phyloP scores from a whole-genome alignment of 441 rosid genomes.

The Bocquillonia castaneifolia region DNA sequence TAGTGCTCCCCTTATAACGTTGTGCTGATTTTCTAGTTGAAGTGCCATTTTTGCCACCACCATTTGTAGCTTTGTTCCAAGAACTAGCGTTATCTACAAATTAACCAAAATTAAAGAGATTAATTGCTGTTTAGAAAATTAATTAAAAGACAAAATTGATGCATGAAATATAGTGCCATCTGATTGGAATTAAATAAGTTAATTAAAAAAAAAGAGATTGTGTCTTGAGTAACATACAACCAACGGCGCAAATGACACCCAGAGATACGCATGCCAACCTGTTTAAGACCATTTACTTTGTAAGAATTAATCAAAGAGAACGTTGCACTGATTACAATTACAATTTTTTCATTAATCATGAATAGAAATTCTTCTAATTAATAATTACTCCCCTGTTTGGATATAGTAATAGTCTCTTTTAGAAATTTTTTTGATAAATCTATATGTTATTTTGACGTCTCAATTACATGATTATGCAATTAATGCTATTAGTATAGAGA shows the following conservation, averaged over 20 bases:
- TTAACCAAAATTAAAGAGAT: neutral
- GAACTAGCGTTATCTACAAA: slow-evolving; percentile 42
- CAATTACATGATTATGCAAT: too few relatives aligned
- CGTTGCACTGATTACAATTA: too few relatives aligned
- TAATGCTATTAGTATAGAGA: too few relatives aligned
- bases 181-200: neutral
- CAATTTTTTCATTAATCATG: too few relatives aligned
- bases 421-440: too few relatives aligned
- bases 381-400: neutral
- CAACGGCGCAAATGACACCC: slow-evolving; percentile 63
- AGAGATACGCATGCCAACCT: slow-evolving; percentile 58
- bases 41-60: slow-evolving; percentile 61
- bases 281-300: neutral
- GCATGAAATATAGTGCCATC: neutral
- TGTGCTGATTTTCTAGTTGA: slow-evolving; percentile 26
- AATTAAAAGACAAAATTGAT: neutral
- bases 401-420: too few relatives aligned
- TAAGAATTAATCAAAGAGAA: too few relatives aligned
- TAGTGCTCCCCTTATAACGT: slow-evolving; percentile 49
- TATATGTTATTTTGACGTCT: too few relatives aligned
- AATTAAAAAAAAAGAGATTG: too few relatives aligned
- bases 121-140: neutral
- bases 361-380: neutral
- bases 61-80: slow-evolving; percentile 66
- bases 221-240: slow-evolving; percentile 33